Evolutionary conservation across 2,329 filamentous ascomycete species (phyloP).

Genomic region (Aspergillus viridinutans): DNA sequence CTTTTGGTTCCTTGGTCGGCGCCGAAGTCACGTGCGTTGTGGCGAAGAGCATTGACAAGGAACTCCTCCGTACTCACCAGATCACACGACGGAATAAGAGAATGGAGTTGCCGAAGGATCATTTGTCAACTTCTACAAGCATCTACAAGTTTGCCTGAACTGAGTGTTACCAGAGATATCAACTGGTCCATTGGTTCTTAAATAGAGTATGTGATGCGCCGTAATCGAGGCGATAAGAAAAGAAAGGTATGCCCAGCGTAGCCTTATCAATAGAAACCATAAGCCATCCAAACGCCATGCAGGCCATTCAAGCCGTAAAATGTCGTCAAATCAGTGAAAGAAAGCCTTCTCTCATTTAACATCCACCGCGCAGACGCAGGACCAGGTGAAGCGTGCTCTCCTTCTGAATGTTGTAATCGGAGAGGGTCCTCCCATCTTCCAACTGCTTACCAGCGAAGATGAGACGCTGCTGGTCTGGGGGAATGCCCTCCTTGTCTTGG

Average conservation of each 20-base stretch:
- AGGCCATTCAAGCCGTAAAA: slow-evolving; percentile 28
- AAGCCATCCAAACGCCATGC: slow-evolving; percentile 37
- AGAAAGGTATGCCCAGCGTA: slow-evolving; percentile 22
- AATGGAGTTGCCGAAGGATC: not conserved
- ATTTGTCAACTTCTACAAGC: not conserved
- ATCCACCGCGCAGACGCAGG: slow-evolving; percentile 40
- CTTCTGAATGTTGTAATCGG: slow-evolving; percentile 56
- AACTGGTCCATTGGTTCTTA: slow-evolving; percentile 7
- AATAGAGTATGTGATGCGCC: slow-evolving; percentile 16
- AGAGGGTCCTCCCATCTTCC: slow-evolving; percentile 49
- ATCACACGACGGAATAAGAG: not conserved
- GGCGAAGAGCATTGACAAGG: slow-evolving; percentile 1
- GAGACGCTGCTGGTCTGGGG: slow-evolving; percentile 65
- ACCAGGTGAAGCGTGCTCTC: slow-evolving; percentile 63
- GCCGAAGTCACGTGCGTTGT: slow-evolving; percentile 5
- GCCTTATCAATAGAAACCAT: slow-evolving; percentile 18
- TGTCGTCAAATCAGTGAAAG: slow-evolving; percentile 16
- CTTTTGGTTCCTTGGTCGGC: slow-evolving; percentile 1
- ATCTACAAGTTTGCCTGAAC: not conserved
- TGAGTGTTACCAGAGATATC: slow-evolving; percentile 1
- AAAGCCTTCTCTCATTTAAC: slow-evolving; percentile 25
- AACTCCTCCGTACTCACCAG: not conserved
- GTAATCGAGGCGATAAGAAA: slow-evolving; percentile 14
- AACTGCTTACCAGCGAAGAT: slow-evolving; percentile 68
- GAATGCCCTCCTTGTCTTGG: slow-evolving; percentile 78